Base-by-base conservation (phyloP, 139 green algal genomes). In the Microglena sp. region DNA sequence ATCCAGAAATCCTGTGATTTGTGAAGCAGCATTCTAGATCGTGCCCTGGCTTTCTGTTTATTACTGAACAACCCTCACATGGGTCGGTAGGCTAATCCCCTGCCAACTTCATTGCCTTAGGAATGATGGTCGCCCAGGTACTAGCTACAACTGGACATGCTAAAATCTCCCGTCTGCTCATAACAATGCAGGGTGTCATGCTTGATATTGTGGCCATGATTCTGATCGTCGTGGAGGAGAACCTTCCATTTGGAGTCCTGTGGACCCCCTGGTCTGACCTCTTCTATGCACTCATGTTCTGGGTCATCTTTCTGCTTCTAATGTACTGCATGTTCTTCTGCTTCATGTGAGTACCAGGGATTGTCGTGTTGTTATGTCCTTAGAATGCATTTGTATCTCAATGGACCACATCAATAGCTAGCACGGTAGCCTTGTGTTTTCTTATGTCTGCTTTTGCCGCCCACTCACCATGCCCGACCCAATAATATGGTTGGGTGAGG, bases 251-350 rank as follows among this genome's bases (percentile, higher is more conserved):
- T 66, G 70, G 75, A 21, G 53, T 86, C 18, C 64, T 82, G 34
- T 86, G 79, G 79, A 79, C 75, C 3, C 79, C 79, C 29, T 82
- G 75, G 72, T 66, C 45, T 11, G 75, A 82, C 57, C 67, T 81
- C 1, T 82, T 86, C 67, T 82, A 82, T 64, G 70, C 72, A 1
- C 61, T 77, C 60, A 86, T 77, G 67, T 86, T 86, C 70, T 86
- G 79, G 79, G 71, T 76, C 36, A 68, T 86, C 36, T 86, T 86
- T 67, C 75, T 86, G 69, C 79, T 86, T 11, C 66, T 86, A 43
- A 63, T 76, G 32, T 86, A 86, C 75, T 86, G 79, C 79, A 64
- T 86, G n/a, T 77, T 82, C 73, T 86, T 86, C 75, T 78, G 67
- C 79, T 82, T 86, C 72, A 70, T 85, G 72, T 84, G 62, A 81